phyloP scores from a whole-genome alignment of 2,329 filamentous ascomycete genomes.

The Diaporthe nobilis region DNA sequence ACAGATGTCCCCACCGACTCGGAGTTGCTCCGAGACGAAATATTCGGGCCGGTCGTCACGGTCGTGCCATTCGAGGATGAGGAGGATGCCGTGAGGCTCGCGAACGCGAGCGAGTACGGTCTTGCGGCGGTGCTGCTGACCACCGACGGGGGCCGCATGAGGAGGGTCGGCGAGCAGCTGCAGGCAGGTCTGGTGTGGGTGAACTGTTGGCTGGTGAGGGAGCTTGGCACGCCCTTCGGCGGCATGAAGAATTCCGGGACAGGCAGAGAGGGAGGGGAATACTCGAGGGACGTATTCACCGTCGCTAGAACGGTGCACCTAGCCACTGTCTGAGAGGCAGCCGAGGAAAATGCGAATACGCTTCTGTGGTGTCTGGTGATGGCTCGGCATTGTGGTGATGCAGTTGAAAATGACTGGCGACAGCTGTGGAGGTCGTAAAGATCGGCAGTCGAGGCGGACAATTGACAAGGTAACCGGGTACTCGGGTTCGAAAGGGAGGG shows the following conservation, averaged over 20 bases:
- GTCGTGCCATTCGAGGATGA: conserved; percentile 54
- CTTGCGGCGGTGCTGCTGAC: conserved; percentile 51
- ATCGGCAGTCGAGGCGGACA: conserved; percentile 22
- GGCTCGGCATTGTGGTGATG: neutral
- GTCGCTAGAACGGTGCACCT: conserved; percentile 50
- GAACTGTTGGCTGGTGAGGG: conserved; percentile 52
- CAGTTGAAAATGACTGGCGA: neutral
- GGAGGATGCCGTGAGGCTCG: conserved; percentile 47
- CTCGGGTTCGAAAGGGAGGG: conserved; percentile 10
- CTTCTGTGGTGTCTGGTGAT: neutral
- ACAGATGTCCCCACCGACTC: conserved; percentile 46
- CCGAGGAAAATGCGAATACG: neutral
- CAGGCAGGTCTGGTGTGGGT: conserved; percentile 53
- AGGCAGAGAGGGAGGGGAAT: conserved; percentile 51
- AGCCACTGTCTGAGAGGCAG: conserved; percentile 28
- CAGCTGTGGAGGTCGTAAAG: neutral
- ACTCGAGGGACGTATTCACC: conserved; percentile 52
- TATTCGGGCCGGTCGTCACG: conserved; percentile 59
- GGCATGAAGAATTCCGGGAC: conserved; percentile 53
- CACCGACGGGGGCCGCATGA: conserved; percentile 48
- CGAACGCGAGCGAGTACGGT: conserved; percentile 50
- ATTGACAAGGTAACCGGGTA: conserved; percentile 5
- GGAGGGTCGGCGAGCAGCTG: conserved; percentile 50
- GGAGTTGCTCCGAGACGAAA: conserved; percentile 54
- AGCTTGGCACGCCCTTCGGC: conserved; percentile 52